Conservation (phyloP, 345 rosid genomes). For the Conringia planisiliqua region DNA sequence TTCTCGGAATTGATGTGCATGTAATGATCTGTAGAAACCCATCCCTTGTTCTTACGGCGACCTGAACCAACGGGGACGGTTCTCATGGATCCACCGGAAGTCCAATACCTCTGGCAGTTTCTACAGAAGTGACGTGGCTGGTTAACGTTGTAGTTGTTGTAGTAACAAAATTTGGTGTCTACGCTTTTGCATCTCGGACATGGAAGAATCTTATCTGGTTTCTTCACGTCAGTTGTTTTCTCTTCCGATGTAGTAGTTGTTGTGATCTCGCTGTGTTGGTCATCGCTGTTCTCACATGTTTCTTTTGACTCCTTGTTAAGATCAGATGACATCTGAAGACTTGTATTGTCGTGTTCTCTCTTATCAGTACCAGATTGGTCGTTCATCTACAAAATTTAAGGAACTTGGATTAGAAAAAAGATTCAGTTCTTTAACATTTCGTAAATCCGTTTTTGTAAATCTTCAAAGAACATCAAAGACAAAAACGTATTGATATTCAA, state of each 20-base stretch:
- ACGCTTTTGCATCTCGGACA: constrained; percentile 81
- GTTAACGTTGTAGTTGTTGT: constrained; percentile 71
- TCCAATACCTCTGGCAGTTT: constrained; percentile 86
- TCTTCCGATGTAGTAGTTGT: constrained; percentile 37
- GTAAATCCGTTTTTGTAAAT: no score
- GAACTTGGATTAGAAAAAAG: constrained; percentile 8
- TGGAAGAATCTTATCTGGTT: constrained; percentile 64
- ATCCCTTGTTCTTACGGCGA: constrained; percentile 70
- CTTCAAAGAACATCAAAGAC: not conserved
- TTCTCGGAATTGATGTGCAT: constrained; percentile 12
- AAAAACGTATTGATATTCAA: not conserved
- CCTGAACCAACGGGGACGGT: constrained; percentile 82
- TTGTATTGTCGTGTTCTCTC: not conserved
- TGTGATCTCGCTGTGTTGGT: constrained; percentile 42
- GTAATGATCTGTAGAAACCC: constrained; percentile 34
- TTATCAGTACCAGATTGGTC: not conserved
- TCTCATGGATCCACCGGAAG: constrained; percentile 83
- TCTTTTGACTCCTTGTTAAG: constrained; percentile 31
- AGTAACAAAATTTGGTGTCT: constrained; percentile 83
- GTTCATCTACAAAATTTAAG: constrained; percentile 6
- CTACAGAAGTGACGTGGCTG: constrained; percentile 88
- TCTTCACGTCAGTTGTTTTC: constrained; percentile 39
- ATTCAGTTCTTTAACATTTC: no score
- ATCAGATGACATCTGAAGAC: constrained; percentile 19
- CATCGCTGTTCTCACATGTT: constrained; percentile 35